Conservation (phyloP, 352 stramenopile species). For the Pythium insidiosum region DNA sequence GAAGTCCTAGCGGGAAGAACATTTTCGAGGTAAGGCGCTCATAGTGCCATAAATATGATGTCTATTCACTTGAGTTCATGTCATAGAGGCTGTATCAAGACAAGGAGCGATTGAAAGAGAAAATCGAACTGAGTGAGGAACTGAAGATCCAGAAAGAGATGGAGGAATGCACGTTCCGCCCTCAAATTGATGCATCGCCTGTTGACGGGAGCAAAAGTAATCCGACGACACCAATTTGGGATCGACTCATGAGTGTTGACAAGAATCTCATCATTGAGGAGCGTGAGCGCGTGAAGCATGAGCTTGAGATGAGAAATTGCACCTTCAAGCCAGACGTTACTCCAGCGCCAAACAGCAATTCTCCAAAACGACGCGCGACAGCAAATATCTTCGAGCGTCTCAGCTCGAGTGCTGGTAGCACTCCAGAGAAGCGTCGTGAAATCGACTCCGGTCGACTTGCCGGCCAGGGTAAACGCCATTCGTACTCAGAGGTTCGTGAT, state of each 20-base stretch:
- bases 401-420: conserved; percentile 19
- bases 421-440: conserved; percentile 19
- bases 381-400: conserved; percentile 36
- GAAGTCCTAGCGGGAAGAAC: conserved; percentile 48
- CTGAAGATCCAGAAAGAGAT: conserved; percentile 67
- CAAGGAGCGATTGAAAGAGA: conserved; percentile 72
- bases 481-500: conserved; percentile 25
- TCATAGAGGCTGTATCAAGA: conserved; percentile 68
- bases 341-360: conserved; percentile 27
- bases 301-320: conserved; percentile 65
- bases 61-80: neutral
- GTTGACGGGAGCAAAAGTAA: conserved; percentile 20
- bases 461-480: conserved; percentile 14
- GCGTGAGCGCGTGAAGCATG: conserved; percentile 59
- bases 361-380: conserved; percentile 28
- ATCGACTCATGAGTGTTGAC: conserved; percentile 64
- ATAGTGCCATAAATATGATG: conserved; percentile 7
- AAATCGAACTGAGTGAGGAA: conserved; percentile 63
- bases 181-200: conserved; percentile 40
- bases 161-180: conserved; percentile 72
- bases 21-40: conserved; percentile 62
- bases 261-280: conserved; percentile 77
- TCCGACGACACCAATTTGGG: conserved; percentile 50
- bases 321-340: conserved; percentile 80
- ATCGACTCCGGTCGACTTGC: conserved; percentile 15